Percentiles rank a stretch among this genome's conserved stretches.
Conservation (phyloP, 2,329 filamentous ascomycete species). For the Fusarium poae region DNA sequence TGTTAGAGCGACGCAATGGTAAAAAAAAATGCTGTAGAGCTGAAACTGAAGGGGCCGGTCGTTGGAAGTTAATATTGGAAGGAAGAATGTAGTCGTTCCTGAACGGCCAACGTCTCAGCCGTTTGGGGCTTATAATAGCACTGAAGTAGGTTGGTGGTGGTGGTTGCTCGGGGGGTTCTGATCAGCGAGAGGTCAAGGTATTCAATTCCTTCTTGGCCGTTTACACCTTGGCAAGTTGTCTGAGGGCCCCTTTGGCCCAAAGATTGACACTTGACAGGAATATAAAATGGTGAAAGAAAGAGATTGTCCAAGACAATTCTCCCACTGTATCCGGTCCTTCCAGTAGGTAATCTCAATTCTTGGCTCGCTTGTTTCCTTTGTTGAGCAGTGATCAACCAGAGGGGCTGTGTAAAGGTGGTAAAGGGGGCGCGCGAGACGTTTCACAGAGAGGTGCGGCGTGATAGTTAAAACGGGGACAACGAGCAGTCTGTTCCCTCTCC, state of each 20-base stretch:
- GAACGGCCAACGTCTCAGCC: conserved; percentile 24
- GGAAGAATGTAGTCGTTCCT: conserved; percentile 35
- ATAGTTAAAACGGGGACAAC: conserved; percentile 31
- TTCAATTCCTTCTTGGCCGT: conserved; percentile 9
- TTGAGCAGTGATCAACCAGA: conserved; percentile 18
- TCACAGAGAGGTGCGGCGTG: conserved; percentile 46
- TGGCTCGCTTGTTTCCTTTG: conserved; percentile 21
- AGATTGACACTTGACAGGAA: conserved; percentile 27
- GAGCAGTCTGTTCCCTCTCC: conserved; percentile 16
- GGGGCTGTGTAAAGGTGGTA: conserved; percentile 33
- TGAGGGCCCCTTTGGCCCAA: conserved; percentile 17
- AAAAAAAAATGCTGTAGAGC: conserved; percentile 25
- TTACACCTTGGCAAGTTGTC: conserved; percentile 7
- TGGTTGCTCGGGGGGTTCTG: neutral
- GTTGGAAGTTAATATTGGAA: conserved; percentile 27
- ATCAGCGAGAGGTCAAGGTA: neutral
- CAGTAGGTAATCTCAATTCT: conserved; percentile 1
- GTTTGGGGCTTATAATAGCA: conserved; percentile 25
- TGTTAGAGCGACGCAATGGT: conserved; percentile 18
- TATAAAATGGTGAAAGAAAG: conserved; percentile 4
- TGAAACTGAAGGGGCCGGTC: conserved; percentile 31
- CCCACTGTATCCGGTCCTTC: neutral
- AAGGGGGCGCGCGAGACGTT: conserved; percentile 46
- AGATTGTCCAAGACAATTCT: conserved; percentile 18
- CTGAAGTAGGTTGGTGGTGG: neutral